Evolutionary conservation across 164 flowering plant genomes (phyloP).

Genomic region (Chloranthus sessilifolius): DNA sequence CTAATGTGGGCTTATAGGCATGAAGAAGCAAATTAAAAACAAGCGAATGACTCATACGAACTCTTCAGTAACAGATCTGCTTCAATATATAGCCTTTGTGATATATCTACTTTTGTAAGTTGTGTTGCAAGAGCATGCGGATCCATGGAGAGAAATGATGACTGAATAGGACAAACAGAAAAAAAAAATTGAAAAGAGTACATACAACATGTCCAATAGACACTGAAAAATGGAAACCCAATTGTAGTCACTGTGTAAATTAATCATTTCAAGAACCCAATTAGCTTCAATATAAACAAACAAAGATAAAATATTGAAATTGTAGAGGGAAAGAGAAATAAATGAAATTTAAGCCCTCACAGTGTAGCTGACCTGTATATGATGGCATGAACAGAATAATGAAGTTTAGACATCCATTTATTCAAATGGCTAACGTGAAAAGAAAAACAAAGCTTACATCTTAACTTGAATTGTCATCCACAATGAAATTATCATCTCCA

Average conservation of each 20-base stretch:
- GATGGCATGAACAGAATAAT: too few relatives aligned
- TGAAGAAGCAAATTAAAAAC: slow-evolving; percentile 1
- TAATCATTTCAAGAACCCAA: too few relatives aligned
- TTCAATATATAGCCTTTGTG: slow-evolving; percentile 66
- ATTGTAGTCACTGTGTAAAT: too few relatives aligned
- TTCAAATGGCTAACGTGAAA: too few relatives aligned
- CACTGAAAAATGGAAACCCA: neutral
- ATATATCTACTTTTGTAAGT: slow-evolving; percentile 49
- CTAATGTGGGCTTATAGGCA: too few relatives aligned
- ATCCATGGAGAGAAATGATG: slow-evolving; percentile 66
- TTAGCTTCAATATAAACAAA: too few relatives aligned
- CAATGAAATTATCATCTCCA: slow-evolving; percentile 52
- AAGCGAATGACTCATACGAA: slow-evolving; percentile 35
- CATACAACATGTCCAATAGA: neutral
- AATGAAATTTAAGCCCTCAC: neutral
- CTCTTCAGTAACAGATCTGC: slow-evolving; percentile 52
- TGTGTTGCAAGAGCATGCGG: slow-evolving; percentile 59
- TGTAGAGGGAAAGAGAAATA: neutral
- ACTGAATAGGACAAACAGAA: slow-evolving; percentile 35
- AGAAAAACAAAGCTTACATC: slow-evolving; percentile 36
- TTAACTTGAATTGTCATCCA: slow-evolving; percentile 41
- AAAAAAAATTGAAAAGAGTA: neutral
- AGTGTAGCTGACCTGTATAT: neutral
- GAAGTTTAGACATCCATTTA: too few relatives aligned
- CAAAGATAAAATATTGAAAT: too few relatives aligned